A percentile compares a stretch with the other conserved stretches of the same genome.
Conservation (phyloP, 1,284 basidiomycete species). For the Kwoniella shivajii region DNA sequence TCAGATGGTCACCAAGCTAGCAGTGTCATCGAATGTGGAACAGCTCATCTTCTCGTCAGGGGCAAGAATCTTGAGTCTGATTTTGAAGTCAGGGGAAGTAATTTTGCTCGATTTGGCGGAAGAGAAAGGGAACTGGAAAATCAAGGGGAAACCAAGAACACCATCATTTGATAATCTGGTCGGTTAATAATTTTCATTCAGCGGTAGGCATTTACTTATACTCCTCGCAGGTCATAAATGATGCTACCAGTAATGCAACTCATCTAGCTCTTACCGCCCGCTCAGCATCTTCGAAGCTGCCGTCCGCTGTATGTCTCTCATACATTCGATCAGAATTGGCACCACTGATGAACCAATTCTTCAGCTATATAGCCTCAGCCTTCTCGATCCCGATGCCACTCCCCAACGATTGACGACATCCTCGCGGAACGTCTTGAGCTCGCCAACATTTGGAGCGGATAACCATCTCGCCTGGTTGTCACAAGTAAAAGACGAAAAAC, state of each 20-base stretch:
- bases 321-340: too few relatives aligned
- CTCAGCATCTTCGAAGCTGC: too few relatives aligned
- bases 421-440: neutral
- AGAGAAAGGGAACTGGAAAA: neutral
- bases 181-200: too few relatives aligned
- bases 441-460: conserved; percentile 12
- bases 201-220: too few relatives aligned
- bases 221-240: too few relatives aligned
- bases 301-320: too few relatives aligned
- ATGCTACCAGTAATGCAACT: too few relatives aligned
- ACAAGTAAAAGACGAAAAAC: conserved; percentile 10
- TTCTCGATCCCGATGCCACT: neutral
- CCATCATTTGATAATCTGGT: too few relatives aligned
- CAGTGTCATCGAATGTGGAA: neutral
- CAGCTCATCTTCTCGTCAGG: conserved; percentile 3
- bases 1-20: neutral
- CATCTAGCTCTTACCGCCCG: too few relatives aligned
- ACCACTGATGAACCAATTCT: too few relatives aligned
- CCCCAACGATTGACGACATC: neutral
- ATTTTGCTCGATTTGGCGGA: neutral
- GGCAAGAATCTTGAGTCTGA: conserved; percentile 4
- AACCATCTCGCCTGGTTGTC: conserved; percentile 24
- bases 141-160: neutral
- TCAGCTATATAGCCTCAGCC: too few relatives aligned
- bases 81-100: neutral